Evolutionary conservation across 2,329 filamentous ascomycete species (phyloP), one percentile per base, ranked within the genome.

Genomic region (Hymenoscyphus albidus): DNA sequence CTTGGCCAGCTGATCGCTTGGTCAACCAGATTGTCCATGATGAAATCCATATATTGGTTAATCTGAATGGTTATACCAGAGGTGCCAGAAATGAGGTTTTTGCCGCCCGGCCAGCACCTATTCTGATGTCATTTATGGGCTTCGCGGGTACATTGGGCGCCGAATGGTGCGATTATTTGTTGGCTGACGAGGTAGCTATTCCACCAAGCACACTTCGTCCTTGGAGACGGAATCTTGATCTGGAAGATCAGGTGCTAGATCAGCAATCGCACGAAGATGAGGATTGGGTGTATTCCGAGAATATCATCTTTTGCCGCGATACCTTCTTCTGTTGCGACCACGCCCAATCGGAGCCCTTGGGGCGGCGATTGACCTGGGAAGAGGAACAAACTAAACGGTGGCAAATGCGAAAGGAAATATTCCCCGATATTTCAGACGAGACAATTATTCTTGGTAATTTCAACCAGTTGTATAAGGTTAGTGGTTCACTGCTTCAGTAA

Each of bases 101-200:
- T 76, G 95, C 95, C 27, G 95, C 95, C 27, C 87, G 96, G 32
- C 92, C 95, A 16, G 93, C 93, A 1, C 95, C 95, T 0, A 92
- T 99, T 55, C 95, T 99, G 70, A 99, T 99, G 95, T 97, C 95
- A 0, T 99, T 99, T 74, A 99, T 99, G 95, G 95, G 95, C 0
- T 99, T 99, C 75, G 95, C 95, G 0, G 95, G 95, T 10, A 97
- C 94, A 0, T 80, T 99, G 0, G 95, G 95, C 5, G 95, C 95
- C 2, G 95, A 99, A 75, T 99, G 95, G 95, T 99, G 95, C 71
- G 95, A 99, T 76, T 99, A 99, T 74, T 88, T 99, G 16, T 84
- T 98, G 32, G 93, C 95, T 3, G 95, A 99, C 73, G 83, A 90
- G 60, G 94, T 90, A 1, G 93, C 95, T 0, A 89, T 99, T 62